Conservation (phyloP, 768 basidiomycete species). For the Clavaria fumosa region DNA sequence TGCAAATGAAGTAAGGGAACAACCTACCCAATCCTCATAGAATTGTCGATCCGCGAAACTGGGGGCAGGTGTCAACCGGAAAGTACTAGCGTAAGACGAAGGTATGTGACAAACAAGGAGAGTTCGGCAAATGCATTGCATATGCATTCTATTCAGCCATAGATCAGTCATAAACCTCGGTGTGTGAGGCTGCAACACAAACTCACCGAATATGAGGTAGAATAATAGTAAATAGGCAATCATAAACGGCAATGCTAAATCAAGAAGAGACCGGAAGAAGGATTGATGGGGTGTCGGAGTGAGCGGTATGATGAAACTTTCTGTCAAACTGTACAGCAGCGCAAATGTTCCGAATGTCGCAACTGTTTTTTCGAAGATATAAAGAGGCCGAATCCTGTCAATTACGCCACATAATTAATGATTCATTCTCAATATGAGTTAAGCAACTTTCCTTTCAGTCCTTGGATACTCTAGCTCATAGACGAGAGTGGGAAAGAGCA, state of each 20-base stretch:
- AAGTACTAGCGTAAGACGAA: background rate
- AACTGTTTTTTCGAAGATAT: conserved; percentile 66
- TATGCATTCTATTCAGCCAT: conserved; percentile 57
- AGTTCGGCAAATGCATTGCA: conserved; percentile 93
- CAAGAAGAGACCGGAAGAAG: conserved; percentile 61
- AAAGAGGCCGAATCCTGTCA: conserved; percentile 54
- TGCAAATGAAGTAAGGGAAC: background rate
- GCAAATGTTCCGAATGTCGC: conserved; percentile 96
- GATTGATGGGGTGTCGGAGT: conserved; percentile 54
- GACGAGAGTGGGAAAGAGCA: conserved; percentile 81
- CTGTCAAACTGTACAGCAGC: conserved; percentile 84
- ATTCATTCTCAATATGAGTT: background rate
- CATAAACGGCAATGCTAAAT: conserved; percentile 89
- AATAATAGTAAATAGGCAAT: conserved; percentile 78
- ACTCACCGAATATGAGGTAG: conserved; percentile 69
- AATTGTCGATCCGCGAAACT: conserved; percentile 97
- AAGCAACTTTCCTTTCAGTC: conserved; percentile 49
- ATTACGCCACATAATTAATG: conserved; percentile 2
- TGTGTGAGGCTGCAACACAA: background rate
- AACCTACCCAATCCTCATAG: conserved; percentile 84
- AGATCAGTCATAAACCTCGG: conserved; percentile 1
- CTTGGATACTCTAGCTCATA: conserved; percentile 96
- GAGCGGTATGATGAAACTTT: conserved; percentile 83
- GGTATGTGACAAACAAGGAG: conserved; percentile 52
- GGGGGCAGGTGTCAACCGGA: conserved; percentile 1